Base-by-base conservation (phyloP, 768 basidiomycete species). In the Panus rudis region DNA sequence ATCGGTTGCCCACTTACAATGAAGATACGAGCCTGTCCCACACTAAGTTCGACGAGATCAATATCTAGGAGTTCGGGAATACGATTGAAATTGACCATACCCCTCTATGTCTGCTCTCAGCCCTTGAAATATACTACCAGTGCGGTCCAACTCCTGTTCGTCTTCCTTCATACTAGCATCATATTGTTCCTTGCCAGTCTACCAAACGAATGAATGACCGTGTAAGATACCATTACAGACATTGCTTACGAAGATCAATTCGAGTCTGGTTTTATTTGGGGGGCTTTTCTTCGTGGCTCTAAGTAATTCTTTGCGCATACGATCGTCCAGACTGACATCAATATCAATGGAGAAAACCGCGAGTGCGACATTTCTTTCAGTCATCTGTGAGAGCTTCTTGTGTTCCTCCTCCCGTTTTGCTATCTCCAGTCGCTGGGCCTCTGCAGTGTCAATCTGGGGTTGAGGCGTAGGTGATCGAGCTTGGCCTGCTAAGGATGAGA, bases 271-370 rank as follows among this genome's bases (percentile, higher is more conserved):
- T 40, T 68, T 75, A 4, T 64, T 66, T 0, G 94, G 94, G 0
- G 90, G 86, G 42, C 87, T 82, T 70, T 99, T 99, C 75, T 97
- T 97, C 10, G 93, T 99, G 1, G 91, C 88, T 46, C 94, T 72
- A 46, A 85, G 75, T 25, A 98, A 67, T 60, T 97, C 94, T 7
- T 67, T 60, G 2, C 76, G 68, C 37, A 84, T 65, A 55, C 83
- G 86, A 61, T 76, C 72, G 48, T 78, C 78, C 14, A 88, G 59
- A 32, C 63, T 70, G 16, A 89, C 81, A 34, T 72, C 71, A 12
- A 87, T 73, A 27, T 79, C 71, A 2, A 81, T 83, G 7, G 80
- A 72, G 55, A 79, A 85, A 32, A 86, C 73, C 1, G 78, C 73
- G 42, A 88, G 55, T 1, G 72, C 63, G 21, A 88, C 78, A 46